Base-by-base conservation (phyloP, 257 asterid genomes). In the Mitragyna speciosa region DNA sequence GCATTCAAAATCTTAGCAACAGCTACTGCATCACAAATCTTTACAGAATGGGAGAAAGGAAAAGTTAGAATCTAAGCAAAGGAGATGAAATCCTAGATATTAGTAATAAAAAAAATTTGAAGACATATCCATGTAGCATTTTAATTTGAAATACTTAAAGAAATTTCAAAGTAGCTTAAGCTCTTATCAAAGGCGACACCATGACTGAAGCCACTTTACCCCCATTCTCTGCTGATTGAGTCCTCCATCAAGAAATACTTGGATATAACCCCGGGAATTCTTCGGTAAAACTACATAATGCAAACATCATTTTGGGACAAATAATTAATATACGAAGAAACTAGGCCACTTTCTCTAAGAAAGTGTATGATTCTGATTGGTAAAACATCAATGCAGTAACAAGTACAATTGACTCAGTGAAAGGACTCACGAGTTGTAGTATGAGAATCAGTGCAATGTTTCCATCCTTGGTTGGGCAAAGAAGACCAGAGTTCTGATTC, bases 171-270 rank as follows among this genome's bases (percentile, higher is more conserved):
- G 30, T 33, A 49, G 36, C 39, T 54, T 58, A 33, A 68, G 24
- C 67, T 39, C 47, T 39, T 49, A 65, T 52, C 5, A 2, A 71
- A 30, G 19, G 45, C 45, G 56, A 82, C 19, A 28, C 48, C 22
- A n/a, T 30, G 45, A 67, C 33, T 47, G 66, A 79, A 76, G 76
- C 26, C 83, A 67, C 51, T 82, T 58, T 85, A 87, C 90, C 87
- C 90, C 90, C 90, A 87, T 87, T 69, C 90, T 85, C 72, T 87
- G 90, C 85, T 87, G 90, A 81, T 87, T 85, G 49, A 87, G 76
- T 54, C 90, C 89, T 51, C 90, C 90, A 85, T 87, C 90, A 75
- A 87, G 83, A 85, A 87, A 87, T 64, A 87, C 89, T 54, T 87
- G 90, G 39, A 87, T 77, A 70, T 85, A 87, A 26, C 83, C 82